Evolutionary conservation across 441 rosid species (phyloP).

Genomic region (Gossypium trilobum): DNA sequence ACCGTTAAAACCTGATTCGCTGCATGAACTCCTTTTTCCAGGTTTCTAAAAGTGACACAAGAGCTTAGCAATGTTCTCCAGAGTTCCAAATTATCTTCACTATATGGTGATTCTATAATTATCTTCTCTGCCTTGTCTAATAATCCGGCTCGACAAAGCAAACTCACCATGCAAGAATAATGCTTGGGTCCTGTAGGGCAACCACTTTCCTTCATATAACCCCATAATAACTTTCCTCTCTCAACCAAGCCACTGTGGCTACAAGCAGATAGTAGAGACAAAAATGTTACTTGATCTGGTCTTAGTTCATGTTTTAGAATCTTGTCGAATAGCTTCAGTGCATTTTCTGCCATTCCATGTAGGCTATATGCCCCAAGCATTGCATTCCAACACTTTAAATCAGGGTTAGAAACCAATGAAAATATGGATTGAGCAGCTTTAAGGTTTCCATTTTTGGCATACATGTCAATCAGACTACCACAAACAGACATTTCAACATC

Average conservation of each 20-base stretch:
- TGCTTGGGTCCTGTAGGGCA: conserved; percentile 58
- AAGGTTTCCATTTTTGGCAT: conserved; percentile 60
- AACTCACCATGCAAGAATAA: conserved; percentile 72
- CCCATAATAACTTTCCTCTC: conserved; percentile 60
- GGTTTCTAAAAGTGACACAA: conserved; percentile 45
- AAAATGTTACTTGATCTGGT: conserved; percentile 68
- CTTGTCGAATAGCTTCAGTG: conserved; percentile 36
- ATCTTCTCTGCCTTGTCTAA: conserved; percentile 49
- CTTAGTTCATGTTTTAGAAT: conserved; percentile 32
- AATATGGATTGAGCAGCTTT: conserved; percentile 47
- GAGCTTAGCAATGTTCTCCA: conserved; percentile 82
- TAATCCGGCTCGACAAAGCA: conserved; percentile 67
- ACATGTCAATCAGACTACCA: conserved; percentile 75
- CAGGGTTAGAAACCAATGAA: conserved; percentile 38
- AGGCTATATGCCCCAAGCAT: conserved; percentile 69
- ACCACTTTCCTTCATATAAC: conserved; percentile 45
- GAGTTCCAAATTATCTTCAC: conserved; percentile 38
- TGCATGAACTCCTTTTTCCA: conserved; percentile 46
- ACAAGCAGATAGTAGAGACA: conserved; percentile 69
- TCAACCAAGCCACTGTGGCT: conserved; percentile 57
- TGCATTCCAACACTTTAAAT: conserved; percentile 82
- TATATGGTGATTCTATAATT: conserved; percentile 33
- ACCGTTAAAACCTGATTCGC: conserved; percentile 53
- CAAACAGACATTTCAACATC: conserved; percentile 45
- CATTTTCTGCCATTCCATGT: conserved; percentile 64